Base-by-base conservation (phyloP, 768 basidiomycete genomes). In the Boletus subcaerulescens region DNA sequence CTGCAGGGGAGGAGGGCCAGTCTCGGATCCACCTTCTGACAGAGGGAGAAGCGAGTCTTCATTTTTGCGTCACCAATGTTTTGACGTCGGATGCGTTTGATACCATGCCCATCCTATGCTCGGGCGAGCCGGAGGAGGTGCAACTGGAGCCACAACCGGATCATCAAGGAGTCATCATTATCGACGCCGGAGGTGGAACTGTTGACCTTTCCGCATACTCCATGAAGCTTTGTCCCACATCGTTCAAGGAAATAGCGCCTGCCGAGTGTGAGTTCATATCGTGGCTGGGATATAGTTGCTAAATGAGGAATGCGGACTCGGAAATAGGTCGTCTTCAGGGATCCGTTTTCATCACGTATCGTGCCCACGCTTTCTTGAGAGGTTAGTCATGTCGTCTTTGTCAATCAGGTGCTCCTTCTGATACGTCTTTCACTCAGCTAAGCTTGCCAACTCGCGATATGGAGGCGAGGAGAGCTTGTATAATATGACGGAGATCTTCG, bases 31-130 rank as follows among this genome's bases (percentile, higher is more conserved):
- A 75, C 4, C 80, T 85, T 50, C 77, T 84, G 5, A 84, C 83
- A 0, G 83, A 85, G 56, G 84, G 83, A 1, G 84, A 85, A 64
- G 84, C 83, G 0, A 82, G 58, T 32, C 58, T 59, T 4, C 78
- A 84, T 60, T 84, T 79, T 57, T 83, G 82, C 44, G 71, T 84
- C 17, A 70, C 74, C 40, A 77, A 74, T 56, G 74, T 78, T 0
- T 60, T 80, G 6, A 68, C 74, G 1, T 69, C 65, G 3, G 72
- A 77, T 3, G 24, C 45, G 33, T 50, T 65, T 18, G 54, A 52
- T 6, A 24, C 46, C 1, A 57, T 39, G 29, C 52, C 63, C 3
- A 56, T 55, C 5, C 17, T 59, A n/a, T 48, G 36, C 31, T 45
- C 46, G 41, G 56, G 33, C 63, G 74, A 62, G 47, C 36, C n/a